Conservation (phyloP, 176 grass and related monocot species). For the Melocanna baccifera region DNA sequence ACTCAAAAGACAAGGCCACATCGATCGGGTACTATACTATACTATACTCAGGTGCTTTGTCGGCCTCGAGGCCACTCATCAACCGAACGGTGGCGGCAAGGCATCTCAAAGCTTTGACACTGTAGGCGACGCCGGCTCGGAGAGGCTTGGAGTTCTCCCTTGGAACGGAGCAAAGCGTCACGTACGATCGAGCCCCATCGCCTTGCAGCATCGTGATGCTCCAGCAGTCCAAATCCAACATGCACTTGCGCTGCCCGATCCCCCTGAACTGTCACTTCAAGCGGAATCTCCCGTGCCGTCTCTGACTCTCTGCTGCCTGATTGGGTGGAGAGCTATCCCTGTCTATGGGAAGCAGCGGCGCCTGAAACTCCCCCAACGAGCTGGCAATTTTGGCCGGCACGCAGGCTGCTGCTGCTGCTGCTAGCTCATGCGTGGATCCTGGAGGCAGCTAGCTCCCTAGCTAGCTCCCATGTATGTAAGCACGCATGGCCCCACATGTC, state of each 20-base stretch:
- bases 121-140: not conserved
- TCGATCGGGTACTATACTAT: no score
- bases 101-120: no score
- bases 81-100: no score
- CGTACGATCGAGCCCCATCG: not conserved
- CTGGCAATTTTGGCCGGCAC: not conserved
- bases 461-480: not conserved
- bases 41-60: no score
- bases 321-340: not conserved
- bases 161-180: no score
- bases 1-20: no score
- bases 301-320: not conserved
- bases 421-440: not conserved
- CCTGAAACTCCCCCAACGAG: not conserved
- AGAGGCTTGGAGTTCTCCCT: not conserved
- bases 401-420: not conserved
- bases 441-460: not conserved
- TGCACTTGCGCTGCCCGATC: not conserved
- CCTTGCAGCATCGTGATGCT: not conserved
- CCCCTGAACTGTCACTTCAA: slow-evolving; percentile 14
- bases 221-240: not conserved
- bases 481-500: not conserved
- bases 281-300: not conserved
- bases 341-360: not conserved
- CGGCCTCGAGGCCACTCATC: no score